Percentiles rank a stretch among this genome's conserved stretches.
phyloP scores from a whole-genome alignment of 441 rosid genomes.

The Pelargonium cotyledonis region DNA sequence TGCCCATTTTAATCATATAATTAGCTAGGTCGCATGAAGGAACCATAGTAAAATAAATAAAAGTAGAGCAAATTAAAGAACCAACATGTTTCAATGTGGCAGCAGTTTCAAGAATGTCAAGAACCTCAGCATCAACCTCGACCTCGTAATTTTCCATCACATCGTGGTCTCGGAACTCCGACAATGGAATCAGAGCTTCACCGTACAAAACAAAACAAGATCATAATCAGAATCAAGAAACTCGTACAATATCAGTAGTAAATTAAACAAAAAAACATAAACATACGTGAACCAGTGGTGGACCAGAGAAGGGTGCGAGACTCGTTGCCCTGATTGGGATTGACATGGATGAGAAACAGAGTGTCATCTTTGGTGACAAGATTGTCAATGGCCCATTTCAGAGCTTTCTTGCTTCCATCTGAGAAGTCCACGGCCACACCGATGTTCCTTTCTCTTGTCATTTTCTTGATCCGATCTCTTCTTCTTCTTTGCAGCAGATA shows the following conservation, averaged over 20 bases:
- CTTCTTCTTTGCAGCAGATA: too few relatives aligned
- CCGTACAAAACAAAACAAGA: not conserved
- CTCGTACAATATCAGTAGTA: too few relatives aligned
- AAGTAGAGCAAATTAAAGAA: too few relatives aligned
- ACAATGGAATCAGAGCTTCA: conserved; percentile 38
- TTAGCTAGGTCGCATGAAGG: too few relatives aligned
- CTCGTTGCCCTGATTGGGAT: conserved; percentile 30
- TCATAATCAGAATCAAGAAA: not conserved
- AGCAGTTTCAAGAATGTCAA: conserved; percentile 28
- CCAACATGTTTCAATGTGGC: conserved; percentile 27
- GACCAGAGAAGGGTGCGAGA: conserved; percentile 43
- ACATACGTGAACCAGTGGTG: conserved; percentile 38
- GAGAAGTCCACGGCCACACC: conserved; percentile 42
- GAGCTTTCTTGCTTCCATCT: conserved; percentile 38
- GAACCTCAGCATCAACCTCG: conserved; percentile 28
- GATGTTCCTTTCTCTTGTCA: conserved; percentile 30
- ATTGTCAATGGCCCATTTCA: conserved; percentile 35
- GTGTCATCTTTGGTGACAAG: conserved; percentile 31
- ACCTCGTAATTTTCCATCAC: conserved; percentile 32
- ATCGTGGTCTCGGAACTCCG: conserved; percentile 32
- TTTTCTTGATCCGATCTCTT: not conserved
- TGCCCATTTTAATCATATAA: not conserved
- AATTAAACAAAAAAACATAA: not conserved
- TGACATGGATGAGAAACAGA: conserved; percentile 34
- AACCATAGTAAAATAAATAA: not conserved